Evolutionary conservation across 164 flowering plant species (phyloP).

Genomic region (Magnolia changhungtana): DNA sequence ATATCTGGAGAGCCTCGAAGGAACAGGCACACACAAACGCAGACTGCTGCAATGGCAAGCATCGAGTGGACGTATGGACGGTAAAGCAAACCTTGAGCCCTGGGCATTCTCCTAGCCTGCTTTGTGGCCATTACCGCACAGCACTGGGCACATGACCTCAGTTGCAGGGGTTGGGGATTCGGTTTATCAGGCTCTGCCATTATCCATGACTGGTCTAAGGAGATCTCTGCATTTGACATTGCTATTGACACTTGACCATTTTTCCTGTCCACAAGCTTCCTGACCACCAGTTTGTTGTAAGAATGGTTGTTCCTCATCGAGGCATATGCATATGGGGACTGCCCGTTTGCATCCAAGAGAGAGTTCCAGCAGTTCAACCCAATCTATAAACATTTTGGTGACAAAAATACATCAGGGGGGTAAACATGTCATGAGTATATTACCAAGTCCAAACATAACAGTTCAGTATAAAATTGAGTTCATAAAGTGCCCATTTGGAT

Average conservation of each 20-base stretch:
- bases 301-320: conserved; percentile 55
- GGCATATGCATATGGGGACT: conserved; percentile 75
- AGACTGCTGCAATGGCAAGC: conserved; percentile 84
- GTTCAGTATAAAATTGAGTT: neutral
- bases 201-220: conserved; percentile 24
- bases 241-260: conserved; percentile 57
- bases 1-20: conserved; percentile 52
- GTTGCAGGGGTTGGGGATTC: conserved; percentile 12
- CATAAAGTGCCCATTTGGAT: neutral
- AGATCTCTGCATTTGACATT: conserved; percentile 33
- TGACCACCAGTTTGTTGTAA: conserved; percentile 66
- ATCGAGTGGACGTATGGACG: conserved; percentile 73
- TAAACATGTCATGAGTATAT: neutral
- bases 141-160: conserved; percentile 42
- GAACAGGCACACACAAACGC: conserved; percentile 84
- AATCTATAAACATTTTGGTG: conserved; percentile 30
- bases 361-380: conserved; percentile 77
- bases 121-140: conserved; percentile 44
- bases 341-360: conserved; percentile 60
- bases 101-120: conserved; percentile 29
- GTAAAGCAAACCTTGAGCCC: conserved; percentile 57
- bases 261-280: conserved; percentile 53
- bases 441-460: neutral
- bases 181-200: conserved; percentile 13
- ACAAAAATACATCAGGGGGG: neutral